Base-by-base conservation (phyloP, 805 yeast species). In the Wickerhamomyces ciferrii region DNA sequence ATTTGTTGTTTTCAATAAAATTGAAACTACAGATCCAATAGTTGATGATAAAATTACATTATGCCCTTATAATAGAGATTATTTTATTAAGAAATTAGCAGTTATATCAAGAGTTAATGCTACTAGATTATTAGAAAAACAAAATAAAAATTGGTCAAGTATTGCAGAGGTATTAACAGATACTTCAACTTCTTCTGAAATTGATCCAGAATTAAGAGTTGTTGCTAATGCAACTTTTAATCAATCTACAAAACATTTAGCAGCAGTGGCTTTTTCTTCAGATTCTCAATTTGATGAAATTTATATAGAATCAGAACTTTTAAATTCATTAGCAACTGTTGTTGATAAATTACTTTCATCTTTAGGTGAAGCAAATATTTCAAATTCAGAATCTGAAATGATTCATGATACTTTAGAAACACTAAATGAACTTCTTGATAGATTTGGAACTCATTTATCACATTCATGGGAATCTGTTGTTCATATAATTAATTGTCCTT, bases 401-500 rank as follows among this genome's bases (percentile, higher is more conserved):
- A 79, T 84, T 49, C 72, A 85, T 17, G 75, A 75, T 25, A 65
- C 78, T 0, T 67, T 91, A 37, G 75, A 79, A 25, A 83, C 88
- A 0, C 62, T 92, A 43, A 84, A 82, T 58, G 79, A 74, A 27
- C 70, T 91, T n/a, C 71, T 92, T 29, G 95, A 90, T 56, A 81
- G 84, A 53, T 85, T 80, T 59, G 97, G 96, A 1, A 73, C 75
- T 32, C 66, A 71, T 7, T 70, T 83, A 43, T 68, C 70, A 39
- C 62, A 73, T n/a, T 82, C 86, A 0, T 92, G 98, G 98, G 75
- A 76, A 34, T 64, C 72, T 3, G 84, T 90, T 2, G 81, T 92
- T 51, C 66, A 72, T 19, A 83, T 89, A 45, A 58, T 69, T 18
- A 67, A 69, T 42, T 72, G 81, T 5, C 85, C 89, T 0, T 86